Evolutionary conservation across 345 rosid species (phyloP).

Genomic region (Lagerstroemia speciosa): DNA sequence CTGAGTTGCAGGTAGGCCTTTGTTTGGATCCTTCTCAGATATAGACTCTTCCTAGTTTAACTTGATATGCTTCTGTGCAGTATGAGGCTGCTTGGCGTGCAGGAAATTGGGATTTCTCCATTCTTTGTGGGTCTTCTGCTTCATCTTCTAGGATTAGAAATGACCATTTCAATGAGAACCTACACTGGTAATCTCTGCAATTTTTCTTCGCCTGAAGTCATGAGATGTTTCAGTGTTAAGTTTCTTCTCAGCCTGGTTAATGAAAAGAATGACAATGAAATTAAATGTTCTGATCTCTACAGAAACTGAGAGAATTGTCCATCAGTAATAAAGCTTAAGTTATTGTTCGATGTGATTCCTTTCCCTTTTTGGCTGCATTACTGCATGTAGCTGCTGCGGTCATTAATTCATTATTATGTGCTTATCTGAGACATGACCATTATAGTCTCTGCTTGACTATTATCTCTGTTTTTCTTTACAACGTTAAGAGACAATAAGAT

Average conservation of each 20-base stretch:
- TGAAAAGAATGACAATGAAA: background rate
- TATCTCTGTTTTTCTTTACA: background rate
- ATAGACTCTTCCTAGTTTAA: background rate
- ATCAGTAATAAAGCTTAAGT: background rate
- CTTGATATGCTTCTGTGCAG: constrained; percentile 31
- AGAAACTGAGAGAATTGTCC: background rate
- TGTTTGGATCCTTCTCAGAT: background rate
- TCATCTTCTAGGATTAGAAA: constrained; percentile 30
- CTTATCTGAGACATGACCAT: background rate
- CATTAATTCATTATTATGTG: background rate
- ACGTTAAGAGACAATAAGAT: background rate
- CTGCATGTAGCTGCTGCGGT: background rate
- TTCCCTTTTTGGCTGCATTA: background rate
- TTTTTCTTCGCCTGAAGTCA: background rate
- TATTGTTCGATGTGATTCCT: background rate
- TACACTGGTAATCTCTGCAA: constrained; percentile 55
- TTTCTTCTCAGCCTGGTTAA: background rate
- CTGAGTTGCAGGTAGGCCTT: constrained; percentile 74
- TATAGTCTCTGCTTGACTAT: background rate
- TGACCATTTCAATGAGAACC: constrained; percentile 61
- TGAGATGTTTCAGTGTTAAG: background rate
- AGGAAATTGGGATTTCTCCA: constrained; percentile 93
- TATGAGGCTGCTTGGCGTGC: constrained; percentile 98
- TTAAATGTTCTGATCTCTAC: background rate
- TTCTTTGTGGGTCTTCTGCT: constrained; percentile 37